Evolutionary conservation across 2,329 filamentous ascomycete genomes (phyloP).

Genomic region (Dactylellina cionopaga): DNA sequence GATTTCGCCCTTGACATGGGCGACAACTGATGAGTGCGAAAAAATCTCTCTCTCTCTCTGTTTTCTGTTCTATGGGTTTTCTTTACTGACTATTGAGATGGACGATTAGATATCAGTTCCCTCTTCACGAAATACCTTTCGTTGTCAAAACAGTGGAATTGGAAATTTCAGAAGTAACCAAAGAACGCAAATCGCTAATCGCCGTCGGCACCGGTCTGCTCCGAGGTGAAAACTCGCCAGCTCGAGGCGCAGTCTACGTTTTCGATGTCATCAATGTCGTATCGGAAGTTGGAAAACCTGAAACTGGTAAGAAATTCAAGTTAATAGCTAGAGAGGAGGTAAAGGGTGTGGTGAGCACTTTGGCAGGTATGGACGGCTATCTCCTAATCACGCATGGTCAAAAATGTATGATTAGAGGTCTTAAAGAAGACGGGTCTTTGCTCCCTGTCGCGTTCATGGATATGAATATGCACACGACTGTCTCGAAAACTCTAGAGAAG

Average conservation of each 20-base stretch:
- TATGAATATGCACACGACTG: slow-evolving; percentile 91
- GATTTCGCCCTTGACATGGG: slow-evolving; percentile 79
- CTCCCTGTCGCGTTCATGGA: slow-evolving; percentile 97
- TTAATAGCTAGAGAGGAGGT: slow-evolving; percentile 89
- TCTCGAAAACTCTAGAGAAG: slow-evolving; percentile 81
- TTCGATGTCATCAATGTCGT: slow-evolving; percentile 93
- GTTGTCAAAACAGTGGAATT: slow-evolving; percentile 80
- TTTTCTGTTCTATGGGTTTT: not conserved
- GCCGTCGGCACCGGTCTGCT: slow-evolving; percentile 84
- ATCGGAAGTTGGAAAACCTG: slow-evolving; percentile 83
- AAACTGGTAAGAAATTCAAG: slow-evolving; percentile 86
- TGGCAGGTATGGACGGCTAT: slow-evolving; percentile 87
- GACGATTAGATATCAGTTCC: slow-evolving; percentile 53
- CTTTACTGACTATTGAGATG: too few species aligned
- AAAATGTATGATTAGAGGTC: slow-evolving; percentile 94
- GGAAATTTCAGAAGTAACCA: slow-evolving; percentile 89
- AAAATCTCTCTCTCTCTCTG: not conserved
- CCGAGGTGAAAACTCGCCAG: slow-evolving; percentile 89
- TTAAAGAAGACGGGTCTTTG: slow-evolving; percentile 93
- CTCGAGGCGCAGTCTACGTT: slow-evolving; percentile 85
- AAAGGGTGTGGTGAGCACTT: slow-evolving; percentile 86
- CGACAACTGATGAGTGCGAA: slow-evolving; percentile 71
- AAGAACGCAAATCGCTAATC: slow-evolving; percentile 83
- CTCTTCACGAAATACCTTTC: slow-evolving; percentile 55
- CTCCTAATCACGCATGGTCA: slow-evolving; percentile 92